Base-by-base conservation (phyloP, 192 early-diverging fungal genomes). In the Coemansia sp. region DNA sequence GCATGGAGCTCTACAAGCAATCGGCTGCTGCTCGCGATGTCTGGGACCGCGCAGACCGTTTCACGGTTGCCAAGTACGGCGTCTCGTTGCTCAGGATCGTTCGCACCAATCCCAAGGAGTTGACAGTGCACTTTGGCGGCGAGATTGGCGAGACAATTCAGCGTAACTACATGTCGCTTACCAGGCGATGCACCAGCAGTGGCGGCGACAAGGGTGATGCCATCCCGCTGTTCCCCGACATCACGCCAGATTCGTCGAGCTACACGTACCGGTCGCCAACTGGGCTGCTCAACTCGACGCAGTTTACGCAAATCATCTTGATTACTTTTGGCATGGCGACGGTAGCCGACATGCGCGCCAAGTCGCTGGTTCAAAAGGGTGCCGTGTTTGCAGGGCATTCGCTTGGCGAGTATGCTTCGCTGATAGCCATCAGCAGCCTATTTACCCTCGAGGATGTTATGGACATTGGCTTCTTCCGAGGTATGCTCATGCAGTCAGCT, bases 401-500 rank as follows among this genome's bases (percentile, higher is more conserved):
- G 53, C 87, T 98, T 37, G 96, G 96, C 74, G 96, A 98, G 67
- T 94, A 94, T 64, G 89, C 92, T 54, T 94, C 91, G 36, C 77
- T 98, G 46, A 87, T 92, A 4, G 77, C 94, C 10, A 84, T 96
- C 37, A 90, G 89, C 62, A 40, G 54, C 2, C 86, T 96, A 0
- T 79, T 98, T 8, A 83, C 89, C 2, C 83, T 96, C 42, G 92
- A 95, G 64, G 84, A 89, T 20, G 64, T 95, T 2, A 87, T 95
- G 46, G 96, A 96, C 62, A 88, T 98, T 41, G 90, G 91, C 14
- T 96, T 98, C 75, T 98, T 93, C 85, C 91, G 96, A 67, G 96
- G 96, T 67, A 91, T 96, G 91, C 91, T 95, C 22, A 98, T 98
- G 96, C 96, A 98, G 86, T 87, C 91, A 27, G 93, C 94, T 24